A percentile compares a stretch with the other conserved stretches of the same genome.
Conservation (phyloP, 805 yeast genomes). For the Ogataea degrootiae region DNA sequence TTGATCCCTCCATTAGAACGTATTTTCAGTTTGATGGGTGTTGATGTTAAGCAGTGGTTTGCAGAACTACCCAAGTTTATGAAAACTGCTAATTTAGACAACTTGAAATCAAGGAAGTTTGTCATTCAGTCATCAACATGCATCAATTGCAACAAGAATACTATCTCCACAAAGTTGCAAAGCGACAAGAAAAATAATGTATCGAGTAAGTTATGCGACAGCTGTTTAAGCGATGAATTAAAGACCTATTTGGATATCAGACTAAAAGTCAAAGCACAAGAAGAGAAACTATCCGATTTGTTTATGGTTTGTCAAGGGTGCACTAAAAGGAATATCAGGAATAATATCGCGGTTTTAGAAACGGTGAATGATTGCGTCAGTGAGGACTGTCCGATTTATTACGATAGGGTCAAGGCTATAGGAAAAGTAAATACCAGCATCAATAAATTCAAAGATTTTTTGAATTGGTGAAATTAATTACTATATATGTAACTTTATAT, state of each 20-base stretch:
- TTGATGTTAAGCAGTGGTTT: conserved; percentile 74
- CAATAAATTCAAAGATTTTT: conserved; percentile 8
- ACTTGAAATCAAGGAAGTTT: conserved; percentile 10
- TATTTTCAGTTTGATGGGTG: conserved; percentile 77
- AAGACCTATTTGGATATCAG: conserved; percentile 31
- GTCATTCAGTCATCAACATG: conserved; percentile 27
- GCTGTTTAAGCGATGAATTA: conserved; percentile 33
- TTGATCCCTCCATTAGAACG: conserved; percentile 88
- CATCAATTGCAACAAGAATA: conserved; percentile 20
- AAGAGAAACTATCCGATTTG: conserved; percentile 26
- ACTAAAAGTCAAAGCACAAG: conserved; percentile 22
- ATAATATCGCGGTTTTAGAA: conserved; percentile 20
- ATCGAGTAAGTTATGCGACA: conserved; percentile 28
- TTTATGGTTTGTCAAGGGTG: conserved; percentile 35
- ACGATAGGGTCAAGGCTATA: conserved; percentile 41
- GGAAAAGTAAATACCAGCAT: conserved; percentile 19
- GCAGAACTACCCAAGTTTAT: conserved; percentile 51
- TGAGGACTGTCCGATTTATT: conserved; percentile 62
- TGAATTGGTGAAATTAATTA: conserved; percentile 20
- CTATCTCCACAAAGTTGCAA: no score
- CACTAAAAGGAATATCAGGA: conserved; percentile 17
- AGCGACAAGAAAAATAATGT: no score
- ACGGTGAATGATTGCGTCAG: conserved; percentile 45
- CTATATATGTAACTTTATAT: no score
- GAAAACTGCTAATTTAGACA: conserved; percentile 8